Conservation (phyloP, 2,329 filamentous ascomycete species). For the Alternaria burnsii region DNA sequence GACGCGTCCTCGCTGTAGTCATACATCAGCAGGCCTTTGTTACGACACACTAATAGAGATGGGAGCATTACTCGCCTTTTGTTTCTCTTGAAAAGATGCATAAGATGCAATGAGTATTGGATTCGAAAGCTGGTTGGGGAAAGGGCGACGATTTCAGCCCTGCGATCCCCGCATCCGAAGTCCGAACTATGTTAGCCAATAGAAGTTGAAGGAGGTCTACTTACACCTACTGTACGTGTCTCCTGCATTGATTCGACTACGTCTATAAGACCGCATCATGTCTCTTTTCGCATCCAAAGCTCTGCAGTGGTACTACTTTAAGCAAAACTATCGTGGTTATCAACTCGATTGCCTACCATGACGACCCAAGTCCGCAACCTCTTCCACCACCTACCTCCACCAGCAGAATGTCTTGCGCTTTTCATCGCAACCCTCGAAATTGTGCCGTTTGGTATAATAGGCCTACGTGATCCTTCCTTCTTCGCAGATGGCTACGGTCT, state of each 20-base stretch:
- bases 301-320: neutral
- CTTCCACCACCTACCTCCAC: conserved; percentile 30
- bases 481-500: conserved; percentile 32
- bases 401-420: conserved; percentile 36
- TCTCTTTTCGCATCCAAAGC: neutral
- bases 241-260: neutral
- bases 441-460: conserved; percentile 31
- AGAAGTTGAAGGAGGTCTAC: conserved; percentile 9
- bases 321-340: neutral
- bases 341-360: conserved; percentile 19
- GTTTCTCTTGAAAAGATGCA: neutral
- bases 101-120: neutral
- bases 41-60: accelerated
- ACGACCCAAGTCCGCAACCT: conserved; percentile 25
- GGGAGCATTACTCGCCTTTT: too few species aligned
- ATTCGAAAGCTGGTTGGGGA: neutral
- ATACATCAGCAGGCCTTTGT: too few species aligned
- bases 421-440: conserved; percentile 35
- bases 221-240: neutral
- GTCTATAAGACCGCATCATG: neutral
- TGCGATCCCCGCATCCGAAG: conserved; percentile 28
- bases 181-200: conserved; percentile 24
- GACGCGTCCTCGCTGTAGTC: neutral
- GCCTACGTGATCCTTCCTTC: conserved; percentile 24
- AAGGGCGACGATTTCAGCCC: conserved; percentile 3